Conservation (phyloP, 805 yeast species). For the Grigorovia yakushimaensis region DNA sequence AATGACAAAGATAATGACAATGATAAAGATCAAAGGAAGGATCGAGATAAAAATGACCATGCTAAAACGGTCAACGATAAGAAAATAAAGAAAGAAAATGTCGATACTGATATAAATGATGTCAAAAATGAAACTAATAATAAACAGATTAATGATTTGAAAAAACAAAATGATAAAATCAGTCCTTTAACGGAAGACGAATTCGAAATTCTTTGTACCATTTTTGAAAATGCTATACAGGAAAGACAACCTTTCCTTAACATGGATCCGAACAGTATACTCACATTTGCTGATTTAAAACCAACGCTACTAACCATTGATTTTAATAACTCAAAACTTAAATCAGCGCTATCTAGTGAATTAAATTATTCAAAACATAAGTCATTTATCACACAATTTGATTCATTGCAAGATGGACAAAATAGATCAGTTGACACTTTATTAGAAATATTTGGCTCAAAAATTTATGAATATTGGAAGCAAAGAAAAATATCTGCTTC, state of each 20-base stretch:
- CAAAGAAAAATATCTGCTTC: conserved; percentile 54
- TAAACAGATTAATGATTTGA: too few species aligned
- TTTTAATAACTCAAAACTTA: conserved; percentile 40
- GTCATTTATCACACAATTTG: conserved; percentile 50
- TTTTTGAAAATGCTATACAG: conserved; percentile 62
- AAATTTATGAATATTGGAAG: conserved; percentile 76
- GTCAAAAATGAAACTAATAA: conserved; percentile 2
- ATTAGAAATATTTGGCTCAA: conserved; percentile 50
- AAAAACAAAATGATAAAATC: conserved; percentile 8
- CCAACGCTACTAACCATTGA: conserved; percentile 37
- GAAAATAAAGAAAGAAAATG: not conserved
- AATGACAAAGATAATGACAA: not conserved
- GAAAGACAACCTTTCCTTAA: conserved; percentile 82
- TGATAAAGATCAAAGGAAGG: not conserved
- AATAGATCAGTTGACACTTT: conserved; percentile 40
- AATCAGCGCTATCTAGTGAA: conserved; percentile 46
- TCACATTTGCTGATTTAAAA: conserved; percentile 60
- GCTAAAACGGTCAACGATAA: too few species aligned
- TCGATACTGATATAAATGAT: not conserved
- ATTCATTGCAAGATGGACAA: conserved; percentile 28
- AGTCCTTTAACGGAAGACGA: conserved; percentile 62
- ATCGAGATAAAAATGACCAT: too few species aligned
- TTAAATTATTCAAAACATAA: conserved; percentile 33
- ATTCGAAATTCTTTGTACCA: conserved; percentile 68
- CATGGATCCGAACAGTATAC: conserved; percentile 72